Conservation (phyloP, 2,329 filamentous ascomycete genomes). For the Fusarium poae region DNA sequence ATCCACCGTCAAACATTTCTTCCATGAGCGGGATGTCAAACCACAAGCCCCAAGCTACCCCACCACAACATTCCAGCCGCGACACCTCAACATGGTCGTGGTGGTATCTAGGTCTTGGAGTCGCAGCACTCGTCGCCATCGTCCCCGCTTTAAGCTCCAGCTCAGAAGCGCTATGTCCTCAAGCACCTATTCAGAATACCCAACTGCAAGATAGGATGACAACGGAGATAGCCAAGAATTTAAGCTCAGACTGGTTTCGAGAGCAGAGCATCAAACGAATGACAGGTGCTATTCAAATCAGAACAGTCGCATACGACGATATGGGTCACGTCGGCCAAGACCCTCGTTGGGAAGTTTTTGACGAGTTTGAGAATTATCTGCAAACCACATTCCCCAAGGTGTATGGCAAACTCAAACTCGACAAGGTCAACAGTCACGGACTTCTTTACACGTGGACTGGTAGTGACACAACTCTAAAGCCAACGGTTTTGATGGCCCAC, state of each 20-base stretch:
- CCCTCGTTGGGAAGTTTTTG: neutral
- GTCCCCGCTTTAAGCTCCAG: neutral
- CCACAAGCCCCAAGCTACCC: neutral
- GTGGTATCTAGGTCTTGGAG: neutral
- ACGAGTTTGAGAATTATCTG: neutral
- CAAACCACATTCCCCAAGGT: neutral
- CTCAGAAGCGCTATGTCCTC: neutral
- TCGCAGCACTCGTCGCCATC: neutral
- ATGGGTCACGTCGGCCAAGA: neutral
- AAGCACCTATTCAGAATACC: neutral
- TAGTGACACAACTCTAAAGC: neutral
- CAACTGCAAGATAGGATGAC: neutral
- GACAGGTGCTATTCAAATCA: neutral
- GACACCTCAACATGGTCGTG: neutral
- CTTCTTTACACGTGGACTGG: neutral
- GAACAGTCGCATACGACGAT: neutral
- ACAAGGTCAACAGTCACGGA: neutral
- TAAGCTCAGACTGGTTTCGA: neutral
- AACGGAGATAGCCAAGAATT: accelerated
- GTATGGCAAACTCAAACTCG: neutral
- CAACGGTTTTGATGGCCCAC: neutral
- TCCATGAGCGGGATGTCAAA: neutral
- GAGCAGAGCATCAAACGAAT: neutral
- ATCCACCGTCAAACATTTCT: too few species aligned
- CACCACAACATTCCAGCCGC: neutral